Evolutionary conservation across 768 basidiomycete genomes (phyloP).

Genomic region (Lactarius sp.): DNA sequence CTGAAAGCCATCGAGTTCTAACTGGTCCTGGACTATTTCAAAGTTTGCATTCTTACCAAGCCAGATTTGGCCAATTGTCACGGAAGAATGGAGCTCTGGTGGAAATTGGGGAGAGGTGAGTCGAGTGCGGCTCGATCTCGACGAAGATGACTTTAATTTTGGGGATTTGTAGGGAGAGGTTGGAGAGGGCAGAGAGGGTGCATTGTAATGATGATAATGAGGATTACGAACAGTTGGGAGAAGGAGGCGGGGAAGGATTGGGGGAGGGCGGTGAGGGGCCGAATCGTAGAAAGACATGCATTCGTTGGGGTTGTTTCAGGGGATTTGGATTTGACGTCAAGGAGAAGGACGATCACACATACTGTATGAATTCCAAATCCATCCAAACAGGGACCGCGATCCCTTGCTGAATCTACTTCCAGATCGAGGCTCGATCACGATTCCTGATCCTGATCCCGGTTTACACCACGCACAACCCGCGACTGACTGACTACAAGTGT

Average conservation of each 20-base stretch:
- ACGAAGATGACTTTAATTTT: conserved; percentile 2
- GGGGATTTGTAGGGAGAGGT: conserved; percentile 13
- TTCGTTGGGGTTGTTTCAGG: too few species aligned
- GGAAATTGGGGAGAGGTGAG: conserved; percentile 7
- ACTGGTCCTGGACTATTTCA: conserved; percentile 43
- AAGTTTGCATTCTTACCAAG: conserved; percentile 44
- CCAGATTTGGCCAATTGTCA: conserved; percentile 33
- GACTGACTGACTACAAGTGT: too few species aligned
- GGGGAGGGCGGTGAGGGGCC: not conserved
- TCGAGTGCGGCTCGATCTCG: conserved; percentile 23
- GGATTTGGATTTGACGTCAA: too few species aligned
- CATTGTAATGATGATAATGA: not conserved
- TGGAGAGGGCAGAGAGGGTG: not conserved
- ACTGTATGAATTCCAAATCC: too few species aligned
- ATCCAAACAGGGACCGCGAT: conserved; percentile 1
- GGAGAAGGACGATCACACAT: too few species aligned
- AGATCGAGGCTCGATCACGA: conserved; percentile 6
- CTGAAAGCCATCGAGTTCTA: conserved; percentile 62
- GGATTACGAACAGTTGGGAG: conserved; percentile 24
- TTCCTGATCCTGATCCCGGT: conserved; percentile 13
- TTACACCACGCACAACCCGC: too few species aligned
- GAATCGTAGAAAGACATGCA: conserved; percentile 4
- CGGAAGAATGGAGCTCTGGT: not conserved
- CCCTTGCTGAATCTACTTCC: not conserved
- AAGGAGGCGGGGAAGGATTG: conserved; percentile 15